A percentile compares a stretch with the other conserved stretches of the same genome.
Evolutionary conservation across 2,329 filamentous ascomycete genomes (phyloP).

Genomic region (Fusarium devonianum): DNA sequence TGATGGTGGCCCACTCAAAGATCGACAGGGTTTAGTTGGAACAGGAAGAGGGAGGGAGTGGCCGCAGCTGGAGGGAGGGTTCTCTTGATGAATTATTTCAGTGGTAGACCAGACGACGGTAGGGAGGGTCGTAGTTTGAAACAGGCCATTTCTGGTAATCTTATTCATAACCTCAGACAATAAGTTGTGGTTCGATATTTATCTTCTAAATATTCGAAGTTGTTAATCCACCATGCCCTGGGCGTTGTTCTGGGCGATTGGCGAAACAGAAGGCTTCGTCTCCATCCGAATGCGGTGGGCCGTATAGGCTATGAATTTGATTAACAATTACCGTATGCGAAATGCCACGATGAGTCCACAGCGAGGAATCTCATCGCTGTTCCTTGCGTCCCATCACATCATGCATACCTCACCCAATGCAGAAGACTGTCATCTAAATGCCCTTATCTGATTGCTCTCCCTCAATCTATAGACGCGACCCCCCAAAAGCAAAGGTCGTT

Average conservation of each 20-base stretch:
- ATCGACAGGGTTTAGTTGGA: slow-evolving; percentile 28
- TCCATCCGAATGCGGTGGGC: background rate
- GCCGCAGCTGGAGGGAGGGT: background rate
- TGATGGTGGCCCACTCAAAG: slow-evolving; percentile 13
- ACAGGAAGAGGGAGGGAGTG: background rate
- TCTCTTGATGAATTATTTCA: background rate
- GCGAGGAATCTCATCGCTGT: slow-evolving; percentile 1
- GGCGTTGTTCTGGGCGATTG: slow-evolving; percentile 12
- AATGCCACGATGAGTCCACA: no score
- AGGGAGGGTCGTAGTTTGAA: no score
- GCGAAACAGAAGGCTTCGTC: background rate
- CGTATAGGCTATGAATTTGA: no score
- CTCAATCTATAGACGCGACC: slow-evolving; percentile 16
- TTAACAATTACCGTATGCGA: no score
- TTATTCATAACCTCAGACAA: no score
- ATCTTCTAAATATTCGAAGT: no score
- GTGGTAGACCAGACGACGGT: no score
- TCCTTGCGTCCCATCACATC: slow-evolving; percentile 12
- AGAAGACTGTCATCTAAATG: background rate
- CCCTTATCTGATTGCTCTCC: background rate
- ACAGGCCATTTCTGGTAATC: no score
- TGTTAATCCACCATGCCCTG: no score
- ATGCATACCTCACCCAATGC: slow-evolving; percentile 18
- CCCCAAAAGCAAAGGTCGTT: slow-evolving; percentile 12
- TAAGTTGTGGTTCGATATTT: no score